A percentile compares a stretch with the other conserved stretches of the same genome.
Evolutionary conservation across 2,329 filamentous ascomycete genomes (phyloP).

Genomic region (Fusarium gaditjirri): DNA sequence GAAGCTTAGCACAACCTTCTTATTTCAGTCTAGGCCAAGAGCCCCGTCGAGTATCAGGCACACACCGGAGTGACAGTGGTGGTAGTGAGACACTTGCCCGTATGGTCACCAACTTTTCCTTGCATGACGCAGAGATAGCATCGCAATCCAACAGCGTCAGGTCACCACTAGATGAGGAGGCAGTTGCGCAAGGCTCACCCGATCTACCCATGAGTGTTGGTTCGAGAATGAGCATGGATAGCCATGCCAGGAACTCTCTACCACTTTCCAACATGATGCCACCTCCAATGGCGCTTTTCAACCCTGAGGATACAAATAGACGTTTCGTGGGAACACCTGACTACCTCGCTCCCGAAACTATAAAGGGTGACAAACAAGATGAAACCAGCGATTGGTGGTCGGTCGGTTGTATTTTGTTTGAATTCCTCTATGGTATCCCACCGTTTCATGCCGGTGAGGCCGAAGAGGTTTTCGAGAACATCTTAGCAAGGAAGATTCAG

Average conservation of each 20-base stretch:
- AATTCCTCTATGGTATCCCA: slow-evolving; percentile 92
- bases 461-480: slow-evolving; percentile 97
- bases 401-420: slow-evolving; percentile 96
- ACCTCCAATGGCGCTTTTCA: slow-evolving; percentile 93
- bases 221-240: slow-evolving; percentile 49
- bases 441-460: slow-evolving; percentile 92
- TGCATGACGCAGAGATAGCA: slow-evolving; percentile 68
- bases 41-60: slow-evolving; percentile 73
- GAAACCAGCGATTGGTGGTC: slow-evolving; percentile 99
- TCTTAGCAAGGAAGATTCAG: slow-evolving; percentile 86
- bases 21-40: slow-evolving; percentile 87
- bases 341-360: slow-evolving; percentile 96
- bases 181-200: slow-evolving; percentile 78
- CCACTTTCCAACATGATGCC: slow-evolving; percentile 77
- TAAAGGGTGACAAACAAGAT: slow-evolving; percentile 93
- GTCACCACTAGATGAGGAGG: slow-evolving; percentile 80
- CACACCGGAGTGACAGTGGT: slow-evolving; percentile 89
- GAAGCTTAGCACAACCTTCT: slow-evolving; percentile 80
- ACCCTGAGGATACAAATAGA: slow-evolving; percentile 91
- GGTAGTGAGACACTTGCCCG: slow-evolving; percentile 86
- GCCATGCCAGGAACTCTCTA: slow-evolving; percentile 48
- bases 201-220: slow-evolving; percentile 68
- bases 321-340: slow-evolving; percentile 97
- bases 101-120: slow-evolving; percentile 83
- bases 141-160: slow-evolving; percentile 58